Base-by-base conservation (phyloP, 1,284 basidiomycete species). In the Meripilus lineatus region DNA sequence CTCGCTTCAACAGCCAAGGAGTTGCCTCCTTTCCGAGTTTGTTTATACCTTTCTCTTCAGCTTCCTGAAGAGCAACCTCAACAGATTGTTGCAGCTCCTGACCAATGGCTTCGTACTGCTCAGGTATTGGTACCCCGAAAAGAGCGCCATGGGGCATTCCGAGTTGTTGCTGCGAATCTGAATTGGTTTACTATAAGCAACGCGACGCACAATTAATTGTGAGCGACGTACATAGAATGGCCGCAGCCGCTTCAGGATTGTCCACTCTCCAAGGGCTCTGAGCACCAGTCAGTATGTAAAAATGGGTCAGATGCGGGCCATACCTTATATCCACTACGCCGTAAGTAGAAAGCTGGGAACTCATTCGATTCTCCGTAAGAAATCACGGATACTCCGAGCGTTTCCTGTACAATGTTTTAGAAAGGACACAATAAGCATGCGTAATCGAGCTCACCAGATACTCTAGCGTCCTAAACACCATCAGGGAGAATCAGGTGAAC, bases 331-430 rank as follows among this genome's bases (percentile, higher is more conserved):
- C 94, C 94, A 51, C 91, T 94, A 40, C 69, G 69, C 10, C 89
- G 83, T 14, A 83, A 81, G 63, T 95, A 99, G 69, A 99, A 99
- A 0, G 93, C 93, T 2, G 96, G 95, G 57, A 99, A 99, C 51
- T 93, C 85, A 17, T 76, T 72, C 1, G 79, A 79, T 26, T 77
- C 63, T 5, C 81, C 81, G 58, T 90, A 95, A 0, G 91, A 81
- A 3, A 93, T 65, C 0, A 97, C 93, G 2, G 92, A 90, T 4
- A 99, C 93, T 5, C 96, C 96, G 39, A 94, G 79, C 0, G 96
- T 97, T 79, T 99, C 96, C 91, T 93, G 52, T 8, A 40, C 5
- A 7, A 14, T 26, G 37, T 47, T 50, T 44, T 35, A 26, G 23
- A 14, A 23, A 15, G 18, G 30, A 23, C 26, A 23, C 10, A 24